Conservation (phyloP, 1,139 yeast species). For the Nakaseomyces kungkrabaensis region DNA sequence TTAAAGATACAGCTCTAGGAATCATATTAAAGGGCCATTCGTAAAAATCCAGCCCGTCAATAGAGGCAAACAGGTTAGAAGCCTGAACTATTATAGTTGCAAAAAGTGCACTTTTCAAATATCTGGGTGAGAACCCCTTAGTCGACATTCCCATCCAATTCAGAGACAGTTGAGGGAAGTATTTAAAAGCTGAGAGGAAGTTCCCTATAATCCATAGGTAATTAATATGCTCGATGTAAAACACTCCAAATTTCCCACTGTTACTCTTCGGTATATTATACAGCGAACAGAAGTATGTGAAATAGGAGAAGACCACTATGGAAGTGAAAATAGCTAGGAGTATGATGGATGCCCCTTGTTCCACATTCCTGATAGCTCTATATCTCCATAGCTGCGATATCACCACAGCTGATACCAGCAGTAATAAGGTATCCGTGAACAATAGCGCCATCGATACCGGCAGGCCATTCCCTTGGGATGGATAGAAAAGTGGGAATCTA, state of each 20-base stretch:
- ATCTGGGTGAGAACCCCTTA: conserved; percentile 23
- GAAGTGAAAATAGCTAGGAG: conserved; percentile 7
- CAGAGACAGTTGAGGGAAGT: conserved; percentile 27
- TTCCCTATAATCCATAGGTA: conserved; percentile 25
- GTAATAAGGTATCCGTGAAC: conserved; percentile 9
- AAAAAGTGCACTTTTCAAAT: conserved; percentile 3
- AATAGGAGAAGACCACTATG: conserved; percentile 10
- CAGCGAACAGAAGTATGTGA: conserved; percentile 17
- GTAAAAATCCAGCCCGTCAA: conserved; percentile 8
- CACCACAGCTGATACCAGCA: conserved; percentile 8
- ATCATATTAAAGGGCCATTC: conserved; percentile 18
- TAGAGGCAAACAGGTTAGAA: background rate
- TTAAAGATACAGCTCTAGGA: conserved; percentile 12
- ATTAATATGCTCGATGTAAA: conserved; percentile 29
- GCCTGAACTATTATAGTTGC: background rate
- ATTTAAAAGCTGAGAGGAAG: conserved; percentile 14
- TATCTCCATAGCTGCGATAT: conserved; percentile 17
- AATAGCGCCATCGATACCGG: conserved; percentile 17
- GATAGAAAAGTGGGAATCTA: conserved; percentile 24
- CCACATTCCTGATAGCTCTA: conserved; percentile 18
- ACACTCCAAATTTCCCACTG: conserved; percentile 27
- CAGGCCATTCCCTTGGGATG: conserved; percentile 7
- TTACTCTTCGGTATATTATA: conserved; percentile 11
- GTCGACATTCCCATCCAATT: conserved; percentile 29
- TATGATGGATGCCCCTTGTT: conserved; percentile 23